Base-by-base conservation (phyloP, 305 asterid species). In the Caryopteris hybrid region DNA sequence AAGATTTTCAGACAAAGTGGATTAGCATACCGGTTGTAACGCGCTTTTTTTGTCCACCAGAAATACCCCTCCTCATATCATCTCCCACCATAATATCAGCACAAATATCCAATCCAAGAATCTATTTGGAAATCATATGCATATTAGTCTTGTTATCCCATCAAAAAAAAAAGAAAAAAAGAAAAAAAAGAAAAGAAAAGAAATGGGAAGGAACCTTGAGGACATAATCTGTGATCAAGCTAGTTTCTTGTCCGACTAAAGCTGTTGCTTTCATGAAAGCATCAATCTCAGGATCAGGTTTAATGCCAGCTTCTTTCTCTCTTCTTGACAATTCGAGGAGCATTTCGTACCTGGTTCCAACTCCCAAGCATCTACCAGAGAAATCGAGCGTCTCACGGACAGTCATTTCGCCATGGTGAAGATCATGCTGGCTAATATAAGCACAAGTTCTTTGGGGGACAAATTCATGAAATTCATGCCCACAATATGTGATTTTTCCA, bases 391-490 rank as follows among this genome's bases (percentile, higher is more conserved):
- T 81, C 55, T 81, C 85, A 8, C 83, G 76, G 31, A 81, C 80
- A 0, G 83, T 81, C 83, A 81, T 71, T 53, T 81, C 85, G 23
- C 82, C 80, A 13, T 77, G 47, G 65, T 78, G 85, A 75, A 81
- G 78, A 56, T 78, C 83, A 23, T 81, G 77, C 53, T 81, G 83
- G 60, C 83, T 81, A 53, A 91, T 91, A 61, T 88, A 91, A 54
- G 96, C 96, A 72, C 96, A 75, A 3, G 96, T 91, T 75, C 95
- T 85, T 70, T 85, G 93, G 5, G 85, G 83, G 29, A 77, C 78
- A 22, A 81, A 80, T n/a, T 80, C 85, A 2, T 71, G 72, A 12
- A 80, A 66, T 23, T 77, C 80, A 3, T 80, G 85, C 5, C 85
- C 85, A 13, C 79, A 77, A 29, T 77, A 80, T 4, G 85, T 80